Evolutionary conservation across 371 early-diverging fungal genomes (phyloP).

Genomic region (Mortierella sp.): DNA sequence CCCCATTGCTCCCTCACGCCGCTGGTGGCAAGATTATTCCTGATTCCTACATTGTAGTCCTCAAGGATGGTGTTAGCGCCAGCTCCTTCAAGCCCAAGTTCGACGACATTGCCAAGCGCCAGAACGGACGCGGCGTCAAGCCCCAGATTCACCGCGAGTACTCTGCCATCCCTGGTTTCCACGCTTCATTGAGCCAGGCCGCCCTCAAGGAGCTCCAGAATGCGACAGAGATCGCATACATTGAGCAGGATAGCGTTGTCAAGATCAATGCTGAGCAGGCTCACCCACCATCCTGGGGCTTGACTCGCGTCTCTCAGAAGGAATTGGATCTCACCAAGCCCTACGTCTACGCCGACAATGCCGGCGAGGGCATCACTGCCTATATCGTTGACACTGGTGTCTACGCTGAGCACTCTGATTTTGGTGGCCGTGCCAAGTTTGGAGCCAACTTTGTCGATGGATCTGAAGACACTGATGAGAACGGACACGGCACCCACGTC

Average conservation of each 20-base stretch:
- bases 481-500: conserved; percentile 75
- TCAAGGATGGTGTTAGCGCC: conserved; percentile 22
- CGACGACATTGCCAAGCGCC: too few relatives aligned
- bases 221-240: too few relatives aligned
- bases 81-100: not conserved
- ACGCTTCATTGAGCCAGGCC: too few relatives aligned
- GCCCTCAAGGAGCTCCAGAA: conserved; percentile 15
- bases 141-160: too few relatives aligned
- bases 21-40: conserved; percentile 27
- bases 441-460: conserved; percentile 64
- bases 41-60: conserved; percentile 9
- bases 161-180: too few relatives aligned
- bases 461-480: conserved; percentile 64
- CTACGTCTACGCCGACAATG: conserved; percentile 42
- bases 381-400: conserved; percentile 49
- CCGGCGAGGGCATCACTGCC: conserved; percentile 63
- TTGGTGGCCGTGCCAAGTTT: conserved; percentile 75
- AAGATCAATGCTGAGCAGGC: too few relatives aligned
- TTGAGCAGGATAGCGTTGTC: too few relatives aligned
- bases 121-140: too few relatives aligned
- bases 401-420: conserved; percentile 69
- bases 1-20: not conserved
- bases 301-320: conserved; percentile 22
- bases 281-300: not conserved
- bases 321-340: conserved; percentile 28